Percentiles rank a stretch among this genome's conserved stretches.
Evolutionary conservation across 2,329 filamentous ascomycete species (phyloP).

Genomic region (Leptosphaerulina australis): DNA sequence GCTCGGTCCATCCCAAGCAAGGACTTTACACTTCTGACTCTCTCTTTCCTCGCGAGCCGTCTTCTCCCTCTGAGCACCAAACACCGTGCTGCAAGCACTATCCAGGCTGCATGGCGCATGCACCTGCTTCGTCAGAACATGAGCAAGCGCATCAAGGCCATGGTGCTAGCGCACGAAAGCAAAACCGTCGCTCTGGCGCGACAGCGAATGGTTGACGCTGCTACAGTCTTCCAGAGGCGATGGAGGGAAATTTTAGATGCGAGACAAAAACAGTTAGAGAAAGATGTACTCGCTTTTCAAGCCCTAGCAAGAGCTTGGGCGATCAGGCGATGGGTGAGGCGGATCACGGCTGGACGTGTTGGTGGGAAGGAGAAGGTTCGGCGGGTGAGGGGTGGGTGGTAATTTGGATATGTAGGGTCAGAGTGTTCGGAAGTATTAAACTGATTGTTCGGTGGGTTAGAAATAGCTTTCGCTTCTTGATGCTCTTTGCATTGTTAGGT

Average conservation of each 20-base stretch:
- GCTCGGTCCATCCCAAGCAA: slow-evolving; percentile 55
- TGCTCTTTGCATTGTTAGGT: neutral
- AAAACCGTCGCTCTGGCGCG: slow-evolving; percentile 54
- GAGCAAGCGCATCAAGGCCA: slow-evolving; percentile 45
- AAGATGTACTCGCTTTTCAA: slow-evolving; percentile 52
- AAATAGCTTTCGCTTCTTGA: neutral
- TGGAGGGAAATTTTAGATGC: slow-evolving; percentile 51
- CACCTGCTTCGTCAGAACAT: slow-evolving; percentile 38
- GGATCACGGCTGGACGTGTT: slow-evolving; percentile 34
- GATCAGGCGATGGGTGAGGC: slow-evolving; percentile 41
- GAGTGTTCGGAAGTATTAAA: too few species aligned
- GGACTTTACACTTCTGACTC: slow-evolving; percentile 61
- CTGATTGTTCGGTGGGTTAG: too few species aligned
- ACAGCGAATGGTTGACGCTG: slow-evolving; percentile 50
- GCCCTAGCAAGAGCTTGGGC: slow-evolving; percentile 51
- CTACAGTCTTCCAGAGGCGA: slow-evolving; percentile 52
- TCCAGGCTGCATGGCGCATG: slow-evolving; percentile 60
- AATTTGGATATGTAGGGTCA: too few species aligned
- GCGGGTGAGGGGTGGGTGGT: slow-evolving; percentile 48
- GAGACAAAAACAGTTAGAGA: slow-evolving; percentile 45
- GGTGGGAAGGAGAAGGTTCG: slow-evolving; percentile 44
- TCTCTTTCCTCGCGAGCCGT: slow-evolving; percentile 65
- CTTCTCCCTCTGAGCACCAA: slow-evolving; percentile 59
- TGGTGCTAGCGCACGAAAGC: slow-evolving; percentile 55
- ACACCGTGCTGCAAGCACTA: slow-evolving; percentile 57